phyloP scores from a whole-genome alignment of 179 eudicot genomes.

The Beta lomatogona region DNA sequence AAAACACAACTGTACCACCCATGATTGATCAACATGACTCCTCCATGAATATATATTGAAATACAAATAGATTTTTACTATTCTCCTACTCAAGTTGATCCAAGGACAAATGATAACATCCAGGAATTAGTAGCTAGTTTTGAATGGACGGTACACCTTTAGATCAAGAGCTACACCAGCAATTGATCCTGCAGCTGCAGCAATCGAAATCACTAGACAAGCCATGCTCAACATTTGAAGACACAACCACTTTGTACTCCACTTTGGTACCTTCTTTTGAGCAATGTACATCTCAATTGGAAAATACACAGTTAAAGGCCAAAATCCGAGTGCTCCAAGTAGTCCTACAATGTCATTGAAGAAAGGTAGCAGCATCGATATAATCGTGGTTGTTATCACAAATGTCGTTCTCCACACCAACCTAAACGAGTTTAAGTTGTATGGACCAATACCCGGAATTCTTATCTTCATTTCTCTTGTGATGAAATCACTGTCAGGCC shows the following conservation, averaged over 20 bases:
- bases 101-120: background rate
- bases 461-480: no score
- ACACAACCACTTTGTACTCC: conserved; percentile 46
- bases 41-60: background rate
- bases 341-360: conserved; percentile 60
- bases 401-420: conserved; percentile 49
- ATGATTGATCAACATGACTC: background rate
- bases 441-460: no score
- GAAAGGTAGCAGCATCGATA: conserved; percentile 58
- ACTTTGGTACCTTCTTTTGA: conserved; percentile 46
- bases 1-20: conserved; percentile 24
- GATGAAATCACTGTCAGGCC: background rate
- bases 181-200: conserved; percentile 52
- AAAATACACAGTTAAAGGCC: conserved; percentile 60
- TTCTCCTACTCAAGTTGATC: conserved; percentile 7
- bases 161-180: conserved; percentile 53
- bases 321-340: conserved; percentile 59
- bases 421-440: conserved; percentile 32
- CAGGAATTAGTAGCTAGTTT: conserved; percentile 23
- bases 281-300: conserved; percentile 59
- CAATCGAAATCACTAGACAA: conserved; percentile 47
- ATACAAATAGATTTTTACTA: conserved; percentile 2
- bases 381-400: conserved; percentile 44
- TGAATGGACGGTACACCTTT: conserved; percentile 47
- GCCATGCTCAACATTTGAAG: conserved; percentile 48